These are phyloP conservation scores for Penicillium expansum DNA, from an alignment of 2,329 filamentous ascomycete genomes.

Conservation along the genomic window DNA sequence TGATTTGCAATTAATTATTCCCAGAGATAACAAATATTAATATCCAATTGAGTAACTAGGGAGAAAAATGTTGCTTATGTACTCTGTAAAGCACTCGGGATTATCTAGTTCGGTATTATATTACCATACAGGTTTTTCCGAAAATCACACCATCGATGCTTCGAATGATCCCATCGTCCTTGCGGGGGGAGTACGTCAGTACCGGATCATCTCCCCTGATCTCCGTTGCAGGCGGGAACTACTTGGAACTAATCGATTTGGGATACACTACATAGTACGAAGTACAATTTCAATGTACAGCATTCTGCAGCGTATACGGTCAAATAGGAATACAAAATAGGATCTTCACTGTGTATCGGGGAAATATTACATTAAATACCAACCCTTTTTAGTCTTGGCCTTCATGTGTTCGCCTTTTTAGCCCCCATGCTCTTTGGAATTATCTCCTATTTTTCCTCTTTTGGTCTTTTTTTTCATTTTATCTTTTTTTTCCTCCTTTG, in stretches of 20 bases:
- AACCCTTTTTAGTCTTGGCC: slow-evolving; percentile 2
- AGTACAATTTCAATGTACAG: neutral
- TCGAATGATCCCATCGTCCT: slow-evolving; percentile 21
- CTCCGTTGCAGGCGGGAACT: slow-evolving; percentile 23
- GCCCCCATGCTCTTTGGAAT: neutral
- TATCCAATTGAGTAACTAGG: neutral
- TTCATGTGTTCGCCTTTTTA: slow-evolving; percentile 2
- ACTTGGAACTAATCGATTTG: slow-evolving; percentile 7
- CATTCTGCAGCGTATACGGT: neutral
- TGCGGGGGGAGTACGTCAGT: slow-evolving; percentile 22
- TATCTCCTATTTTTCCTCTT: slow-evolving; percentile 3
- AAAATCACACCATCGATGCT: slow-evolving; percentile 29
- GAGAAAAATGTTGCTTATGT: neutral
- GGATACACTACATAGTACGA: neutral
- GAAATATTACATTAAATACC: slow-evolving; percentile 1
- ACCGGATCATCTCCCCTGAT: slow-evolving; percentile 23
- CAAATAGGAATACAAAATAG: neutral
- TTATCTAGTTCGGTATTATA: neutral
- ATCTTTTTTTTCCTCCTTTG: slow-evolving; percentile 2
- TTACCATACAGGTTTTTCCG: slow-evolving; percentile 4
- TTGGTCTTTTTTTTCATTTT: slow-evolving; percentile 5
- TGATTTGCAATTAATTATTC: no score
- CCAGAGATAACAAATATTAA: neutral
- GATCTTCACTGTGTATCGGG: neutral
- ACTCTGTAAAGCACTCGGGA: neutral